Evolutionary conservation across 345 rosid genomes (phyloP), one percentile per base, ranked within the genome.

Genomic region (Boechera divaricarpa): DNA sequence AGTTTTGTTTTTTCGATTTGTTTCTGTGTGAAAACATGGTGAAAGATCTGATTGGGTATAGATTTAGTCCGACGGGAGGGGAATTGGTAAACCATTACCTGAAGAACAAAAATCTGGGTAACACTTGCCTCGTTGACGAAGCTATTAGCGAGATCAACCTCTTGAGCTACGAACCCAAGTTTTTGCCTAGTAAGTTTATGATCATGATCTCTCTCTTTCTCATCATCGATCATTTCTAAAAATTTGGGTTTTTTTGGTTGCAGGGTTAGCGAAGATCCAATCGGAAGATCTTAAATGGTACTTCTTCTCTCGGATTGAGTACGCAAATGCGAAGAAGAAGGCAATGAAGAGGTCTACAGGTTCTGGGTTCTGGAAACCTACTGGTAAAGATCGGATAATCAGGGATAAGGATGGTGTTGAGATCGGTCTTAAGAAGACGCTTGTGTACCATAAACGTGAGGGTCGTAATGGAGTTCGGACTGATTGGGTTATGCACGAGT

Each of bases 401-500:
- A 65, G 35, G 44, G 74, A 48, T 10, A 57, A 21, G 29, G 13
- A 26, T 5, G n/a, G 51, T 6, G 67, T 49, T 15, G 72, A 45
- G 72, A 84, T 84, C 33, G 89, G 87, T 4, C 18, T 36, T 0
- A 83, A 86, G 81, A 86, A 70, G 82, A 84, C 63, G 5, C 42
- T 86, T 72, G 85, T 83, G 5, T 84, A 77, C 63, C 2, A 13
- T 47, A 5, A 45, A 44, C 60, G 77, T 26, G 41, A 10, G 5
- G 16, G 0, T 54, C n/a, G 41, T 44, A 24, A 76, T 26, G 59
- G 1, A 0, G 47, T 4, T 41, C 0, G 75, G 3, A 76, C 80
- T 69, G 42, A 64, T 52, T 69, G 74, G 69, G 70, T 52, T 55
- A 76, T 76, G 64, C 75, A 76, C 11, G 80, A 76, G 80, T 76